phyloP scores from a whole-genome alignment of 192 early-diverging fungal genomes.

The Podila verticillata region DNA sequence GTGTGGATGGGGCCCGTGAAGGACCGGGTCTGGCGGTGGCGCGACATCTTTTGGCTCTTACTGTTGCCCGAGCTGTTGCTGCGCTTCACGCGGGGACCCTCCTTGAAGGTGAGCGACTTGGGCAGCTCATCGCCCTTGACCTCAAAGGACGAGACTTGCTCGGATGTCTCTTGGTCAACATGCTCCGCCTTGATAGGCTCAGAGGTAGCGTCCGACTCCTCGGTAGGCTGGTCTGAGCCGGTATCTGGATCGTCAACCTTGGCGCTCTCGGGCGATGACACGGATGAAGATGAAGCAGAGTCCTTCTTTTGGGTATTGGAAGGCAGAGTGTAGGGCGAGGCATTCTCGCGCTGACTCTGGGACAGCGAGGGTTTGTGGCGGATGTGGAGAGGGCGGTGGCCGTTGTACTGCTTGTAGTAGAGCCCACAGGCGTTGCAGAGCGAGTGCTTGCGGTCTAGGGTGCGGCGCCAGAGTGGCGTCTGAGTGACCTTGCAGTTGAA shows the following conservation, averaged over 20 bases:
- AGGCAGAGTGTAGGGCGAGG: conserved; percentile 50
- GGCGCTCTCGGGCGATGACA: conserved; percentile 29
- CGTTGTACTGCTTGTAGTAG: conserved; percentile 72
- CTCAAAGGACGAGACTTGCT: not conserved
- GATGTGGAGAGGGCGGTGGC: conserved; percentile 67
- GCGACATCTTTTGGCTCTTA: conserved; percentile 27
- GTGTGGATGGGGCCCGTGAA: conserved; percentile 43
- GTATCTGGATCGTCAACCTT: conserved; percentile 35
- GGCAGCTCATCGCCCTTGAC: not conserved
- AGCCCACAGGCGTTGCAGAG: conserved; percentile 87
- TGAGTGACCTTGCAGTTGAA: conserved; percentile 81
- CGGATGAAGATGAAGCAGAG: conserved; percentile 3
- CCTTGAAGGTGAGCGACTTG: not conserved
- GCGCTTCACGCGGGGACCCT: conserved; percentile 26
- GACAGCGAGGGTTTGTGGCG: conserved; percentile 59
- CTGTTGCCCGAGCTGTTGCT: conserved; percentile 46
- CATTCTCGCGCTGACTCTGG: conserved; percentile 40
- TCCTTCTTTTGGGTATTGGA: conserved; percentile 21
- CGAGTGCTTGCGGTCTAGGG: conserved; percentile 78
- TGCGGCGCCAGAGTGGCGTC: conserved; percentile 85
- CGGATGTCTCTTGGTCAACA: not conserved
- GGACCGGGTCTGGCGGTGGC: conserved; percentile 48
- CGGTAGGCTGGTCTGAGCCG: not conserved
- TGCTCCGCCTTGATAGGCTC: not conserved
- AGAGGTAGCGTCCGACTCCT: not conserved